Evolutionary conservation across 1,284 basidiomycete species (phyloP).

Genomic region (Ganoderma boninense): DNA sequence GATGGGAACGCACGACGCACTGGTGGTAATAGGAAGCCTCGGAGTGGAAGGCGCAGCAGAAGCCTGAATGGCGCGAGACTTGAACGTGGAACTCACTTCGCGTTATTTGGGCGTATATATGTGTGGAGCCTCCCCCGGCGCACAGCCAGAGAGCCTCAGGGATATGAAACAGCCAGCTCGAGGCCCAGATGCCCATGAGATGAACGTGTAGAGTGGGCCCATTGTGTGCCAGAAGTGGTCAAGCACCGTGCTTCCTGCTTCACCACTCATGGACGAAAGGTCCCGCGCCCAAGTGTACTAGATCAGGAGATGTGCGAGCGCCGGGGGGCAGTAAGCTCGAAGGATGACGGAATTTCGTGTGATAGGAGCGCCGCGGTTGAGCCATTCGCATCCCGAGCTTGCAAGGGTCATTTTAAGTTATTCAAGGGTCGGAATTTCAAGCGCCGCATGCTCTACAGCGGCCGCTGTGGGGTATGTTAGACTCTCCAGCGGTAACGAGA

Average conservation of each 20-base stretch:
- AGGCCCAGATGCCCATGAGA: slow-evolving; percentile 1
- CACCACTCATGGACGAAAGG: slow-evolving; percentile 5
- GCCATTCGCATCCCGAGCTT: slow-evolving; percentile 11
- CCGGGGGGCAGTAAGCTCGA: slow-evolving; percentile 7
- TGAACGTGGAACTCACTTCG: slow-evolving; percentile 22
- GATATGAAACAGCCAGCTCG: neutral
- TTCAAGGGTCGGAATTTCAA: slow-evolving; percentile 11
- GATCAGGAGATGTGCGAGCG: slow-evolving; percentile 11
- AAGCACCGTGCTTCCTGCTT: slow-evolving; percentile 3
- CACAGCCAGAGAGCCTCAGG: neutral
- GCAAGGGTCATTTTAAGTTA: slow-evolving; percentile 18
- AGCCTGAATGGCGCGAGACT: slow-evolving; percentile 29
- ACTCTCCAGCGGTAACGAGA: slow-evolving; percentile 14
- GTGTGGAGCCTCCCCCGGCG: neutral
- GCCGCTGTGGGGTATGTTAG: slow-evolving; percentile 20
- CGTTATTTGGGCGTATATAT: slow-evolving; percentile 9
- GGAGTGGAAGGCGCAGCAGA: slow-evolving; percentile 26
- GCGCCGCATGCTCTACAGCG: slow-evolving; percentile 14
- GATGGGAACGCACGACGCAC: slow-evolving; percentile 28
- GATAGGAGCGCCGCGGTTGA: slow-evolving; percentile 15
- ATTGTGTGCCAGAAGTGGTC: neutral
- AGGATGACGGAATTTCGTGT: slow-evolving; percentile 16
- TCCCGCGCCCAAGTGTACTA: slow-evolving; percentile 1
- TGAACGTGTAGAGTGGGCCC: slow-evolving; percentile 6
- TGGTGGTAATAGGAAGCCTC: slow-evolving; percentile 32